Base-by-base conservation (phyloP, 441 rosid species). In the Corymbia citriodora region DNA sequence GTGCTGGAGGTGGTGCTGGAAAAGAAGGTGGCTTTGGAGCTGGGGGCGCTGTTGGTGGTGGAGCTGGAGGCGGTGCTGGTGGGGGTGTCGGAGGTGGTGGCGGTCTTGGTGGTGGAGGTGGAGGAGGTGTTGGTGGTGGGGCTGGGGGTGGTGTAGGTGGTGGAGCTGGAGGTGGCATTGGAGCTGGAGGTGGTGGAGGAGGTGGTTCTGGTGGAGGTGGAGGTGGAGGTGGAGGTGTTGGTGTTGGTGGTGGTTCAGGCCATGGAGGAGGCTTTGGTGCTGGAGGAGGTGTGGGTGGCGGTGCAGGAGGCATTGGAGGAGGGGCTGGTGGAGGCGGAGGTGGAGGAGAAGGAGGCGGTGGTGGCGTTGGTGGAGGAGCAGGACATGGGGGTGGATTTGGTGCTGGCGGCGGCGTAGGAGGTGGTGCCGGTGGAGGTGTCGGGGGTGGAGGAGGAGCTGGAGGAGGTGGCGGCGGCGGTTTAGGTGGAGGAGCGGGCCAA, bases 11-110 rank as follows among this genome's bases (percentile, higher is more conserved):
- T 53, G 89, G 91, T 48, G 31, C 57, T 33, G 89, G 91, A 54
- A 87, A 89, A 55, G 91, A 89, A 16, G 88, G 87, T 29, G 91
- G 91, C 86, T 89, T 70, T n/a, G 91, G 91, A 52, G 91, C 87
- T 31, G 91, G 91, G 21, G 57, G 82, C 4, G 90, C 88, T n/a
- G 91, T 48, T 9, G 91, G 91, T n/a, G 91, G 91, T 0, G 89
- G 89, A 23, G 88, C 61, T 1, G 89, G 89, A 31, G 91, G 55
- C 17, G 91, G 91, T 4, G 61, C 82, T 54, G 90, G 91, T 15
- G 89, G 74, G 10, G 91, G 89, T 9, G 61, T 23, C 14, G 89
- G 89, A 54, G 89, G 91, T 52, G 91, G 91, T 10, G 87, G 87
- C 16, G 91, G 91, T 36, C 13, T 27, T 49, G 89, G 74, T 29